Evolutionary conservation across 208 protist species (phyloP).

Genomic region (Eutreptiella sp.): DNA sequence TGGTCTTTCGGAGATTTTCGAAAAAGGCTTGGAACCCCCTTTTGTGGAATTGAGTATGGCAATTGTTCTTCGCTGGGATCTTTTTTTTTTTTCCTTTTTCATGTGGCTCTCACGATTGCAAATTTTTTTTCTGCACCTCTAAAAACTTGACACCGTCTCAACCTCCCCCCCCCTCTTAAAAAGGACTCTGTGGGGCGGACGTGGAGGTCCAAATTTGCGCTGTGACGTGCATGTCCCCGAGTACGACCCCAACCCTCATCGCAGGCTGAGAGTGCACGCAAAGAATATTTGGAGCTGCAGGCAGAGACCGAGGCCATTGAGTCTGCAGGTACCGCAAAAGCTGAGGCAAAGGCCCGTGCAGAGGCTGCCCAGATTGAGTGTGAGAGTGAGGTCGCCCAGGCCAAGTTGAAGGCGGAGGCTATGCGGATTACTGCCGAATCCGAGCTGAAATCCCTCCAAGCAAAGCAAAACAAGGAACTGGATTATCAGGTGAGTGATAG

Average conservation of each 20-base stretch:
- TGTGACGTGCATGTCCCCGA: too few species aligned
- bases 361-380: constrained; percentile 78
- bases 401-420: constrained; percentile 65
- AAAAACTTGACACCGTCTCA: too few species aligned
- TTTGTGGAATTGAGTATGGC: too few species aligned
- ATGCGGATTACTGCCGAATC: constrained; percentile 67
- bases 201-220: background rate
- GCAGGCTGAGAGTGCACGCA: constrained; percentile 67
- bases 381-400: constrained; percentile 73
- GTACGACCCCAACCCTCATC: constrained; percentile 59
- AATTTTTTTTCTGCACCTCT: too few species aligned
- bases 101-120: too few species aligned
- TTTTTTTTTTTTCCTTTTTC: too few species aligned
- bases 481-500: constrained; percentile 52
- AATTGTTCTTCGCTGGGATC: too few species aligned
- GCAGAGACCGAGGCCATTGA: constrained; percentile 80
- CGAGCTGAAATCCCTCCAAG: constrained; percentile 70
- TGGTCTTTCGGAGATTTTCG: too few species aligned
- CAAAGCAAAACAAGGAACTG: constrained; percentile 70
- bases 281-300: constrained; percentile 73
- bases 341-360: constrained; percentile 77
- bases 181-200: background rate
- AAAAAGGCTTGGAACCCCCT: too few species aligned
- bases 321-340: constrained; percentile 76
- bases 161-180: too few species aligned